Percentiles rank a stretch among this genome's conserved stretches.
phyloP scores from a whole-genome alignment of 805 yeast species.

The Schwanniomyces pseudopolymorphus region DNA sequence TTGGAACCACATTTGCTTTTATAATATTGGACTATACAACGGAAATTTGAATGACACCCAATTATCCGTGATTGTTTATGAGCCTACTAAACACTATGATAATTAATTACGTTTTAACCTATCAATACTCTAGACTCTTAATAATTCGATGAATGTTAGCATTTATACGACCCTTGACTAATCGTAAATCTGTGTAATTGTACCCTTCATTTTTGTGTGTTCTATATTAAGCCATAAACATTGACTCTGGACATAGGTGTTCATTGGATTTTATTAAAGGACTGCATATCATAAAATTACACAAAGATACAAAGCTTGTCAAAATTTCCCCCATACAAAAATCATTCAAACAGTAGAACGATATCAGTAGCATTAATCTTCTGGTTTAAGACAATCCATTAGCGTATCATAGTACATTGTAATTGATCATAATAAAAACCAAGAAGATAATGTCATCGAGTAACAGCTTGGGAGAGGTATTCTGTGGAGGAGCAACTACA shows the following conservation, averaged over 20 bases:
- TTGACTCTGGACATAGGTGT: background rate
- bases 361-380: background rate
- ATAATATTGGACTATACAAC: background rate
- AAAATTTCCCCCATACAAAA: conserved; percentile 8
- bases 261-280: background rate
- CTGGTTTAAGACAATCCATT: conserved; percentile 1
- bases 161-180: background rate
- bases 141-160: no score
- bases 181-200: background rate
- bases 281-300: conserved; percentile 3
- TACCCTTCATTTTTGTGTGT: background rate
- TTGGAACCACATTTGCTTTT: background rate
- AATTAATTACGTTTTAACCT: no score
- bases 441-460: conserved; percentile 9
- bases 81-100: background rate
- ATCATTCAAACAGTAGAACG: background rate
- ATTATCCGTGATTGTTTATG: background rate
- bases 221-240: background rate
- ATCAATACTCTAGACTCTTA: no score
- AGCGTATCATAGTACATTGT: background rate
- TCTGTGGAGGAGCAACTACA: conserved; percentile 60
- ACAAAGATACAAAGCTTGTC: conserved; percentile 1
- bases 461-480: conserved; percentile 26
- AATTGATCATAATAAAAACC: background rate
- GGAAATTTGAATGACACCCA: background rate